Base-by-base conservation (phyloP, 2,329 filamentous ascomycete genomes). In the Emericellopsis atlantica region DNA sequence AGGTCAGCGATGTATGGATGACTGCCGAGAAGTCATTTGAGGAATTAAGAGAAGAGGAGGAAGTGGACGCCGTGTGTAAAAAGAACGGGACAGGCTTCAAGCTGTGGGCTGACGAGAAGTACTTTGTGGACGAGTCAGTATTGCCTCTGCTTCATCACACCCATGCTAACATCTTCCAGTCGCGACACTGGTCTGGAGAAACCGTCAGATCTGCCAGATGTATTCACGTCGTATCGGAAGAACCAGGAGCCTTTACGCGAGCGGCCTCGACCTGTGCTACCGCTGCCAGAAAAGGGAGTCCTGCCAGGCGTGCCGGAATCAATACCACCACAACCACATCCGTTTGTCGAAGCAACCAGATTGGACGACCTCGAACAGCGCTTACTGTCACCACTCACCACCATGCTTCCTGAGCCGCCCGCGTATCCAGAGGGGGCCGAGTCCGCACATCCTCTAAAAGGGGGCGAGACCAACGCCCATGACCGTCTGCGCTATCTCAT, bases 161-260 rank as follows among this genome's bases (percentile, higher is more conserved):
- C 15, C 5, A 29, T 18, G 8, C 24, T 33, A 22, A 2, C 3
- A 6, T 29, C 36, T 2, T 24, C 15, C 41, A 88, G 83, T 49
- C 77, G 77, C 18, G 83, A 90, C 51, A 55, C 83, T 0, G 71
- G 75, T 0, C 67, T 84, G 37, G 53, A 68, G 3, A 60, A 67
- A 4, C 65, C 77, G 1, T 53, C 67, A 26, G 72, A 84, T 2
- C 65, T 88, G 2, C 81, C 82, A 2, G 81, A 88, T 50, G 68
- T 89, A 2, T 90, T 87, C 54, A 88, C 84, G 0, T 72, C 72
- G 0, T 90, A 82, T 49, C 73, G 82, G 7, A 88, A 87, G 57
- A 72, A 69, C 3, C 72, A 85, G 40, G 84, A 88, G 47, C 83
- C 83, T 1, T 63, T 89, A 2, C 72, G 80, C 34, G 65, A 76